Base-by-base conservation (phyloP, 805 yeast genomes). In the Candida peoriensis region DNA sequence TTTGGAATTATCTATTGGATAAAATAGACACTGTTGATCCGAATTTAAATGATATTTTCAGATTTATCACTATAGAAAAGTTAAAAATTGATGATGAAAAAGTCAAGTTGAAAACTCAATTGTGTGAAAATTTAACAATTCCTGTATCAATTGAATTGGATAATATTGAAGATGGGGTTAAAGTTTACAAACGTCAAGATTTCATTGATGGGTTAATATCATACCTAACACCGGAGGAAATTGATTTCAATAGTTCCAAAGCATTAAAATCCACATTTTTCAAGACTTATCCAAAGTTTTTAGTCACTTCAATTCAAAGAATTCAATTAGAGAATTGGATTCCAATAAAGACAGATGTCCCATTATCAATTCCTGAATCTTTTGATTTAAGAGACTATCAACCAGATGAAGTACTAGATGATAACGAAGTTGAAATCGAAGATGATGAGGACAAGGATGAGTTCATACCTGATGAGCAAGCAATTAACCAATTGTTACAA, bases 291-390 rank as follows among this genome's bases (percentile, higher is more conserved):
- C 98, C 98, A 0, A 63, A 76, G n/a, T 69, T 72, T 9, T 63
- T 93, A 20, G 72, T 85, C 4, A 64, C 86, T 1, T 80, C 79
- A 42, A 84, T 87, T 3, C 81, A 86, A 42, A 70, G 97, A 50
- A 86, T 90, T 37, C 78, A 81, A 43, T 61, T 94, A 24, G 83
- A 79, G 28, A 86, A 87, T 51, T 93, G 97, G 97, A 82, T 78
- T 2, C 97, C 97, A 0, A 66, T 75, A 0, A 93, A 93, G 55
- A 68, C 84, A 1, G 81, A 78, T 41, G 84, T 81, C 5, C 94
- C 94, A 3, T 68, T 90, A 11, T 58, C 50, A 33, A 44, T 76
- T 52, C 63, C 81, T 53, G 61, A 68, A 3, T 38, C 55, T 1
- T 47, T 82, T 28, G 66, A 72, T 39, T 41, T 90, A 2, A 54